phyloP scores from a whole-genome alignment of 2,329 filamentous ascomycete species.

The Epichloe glyceriae region DNA sequence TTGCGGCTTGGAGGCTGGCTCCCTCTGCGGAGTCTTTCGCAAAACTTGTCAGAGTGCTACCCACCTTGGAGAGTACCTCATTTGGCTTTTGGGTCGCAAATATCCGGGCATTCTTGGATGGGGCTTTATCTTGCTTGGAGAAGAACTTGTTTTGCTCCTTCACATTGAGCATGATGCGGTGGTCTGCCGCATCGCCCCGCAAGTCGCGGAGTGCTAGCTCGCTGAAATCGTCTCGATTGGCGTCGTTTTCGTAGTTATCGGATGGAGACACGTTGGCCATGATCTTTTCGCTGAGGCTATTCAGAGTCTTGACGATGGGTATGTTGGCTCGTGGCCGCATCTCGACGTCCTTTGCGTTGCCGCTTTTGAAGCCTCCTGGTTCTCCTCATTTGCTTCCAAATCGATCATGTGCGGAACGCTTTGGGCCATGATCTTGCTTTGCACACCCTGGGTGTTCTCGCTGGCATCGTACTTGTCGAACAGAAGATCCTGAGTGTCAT shows the following conservation, averaged over 20 bases:
- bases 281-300: conserved; percentile 84
- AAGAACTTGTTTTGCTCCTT: conserved; percentile 81
- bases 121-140: conserved; percentile 40
- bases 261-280: conserved; percentile 75
- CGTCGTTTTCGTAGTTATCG: conserved; percentile 52
- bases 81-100: conserved; percentile 59
- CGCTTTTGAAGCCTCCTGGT: conserved; percentile 67
- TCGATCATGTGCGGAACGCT: conserved; percentile 83
- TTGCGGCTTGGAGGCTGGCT: conserved; percentile 47
- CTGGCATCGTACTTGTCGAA: conserved; percentile 77
- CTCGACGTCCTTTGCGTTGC: conserved; percentile 79
- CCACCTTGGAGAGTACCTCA: conserved; percentile 53
- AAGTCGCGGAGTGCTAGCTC: conserved; percentile 71
- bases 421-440: conserved; percentile 42
- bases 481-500: conserved; percentile 61
- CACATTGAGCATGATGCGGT: conserved; percentile 72
- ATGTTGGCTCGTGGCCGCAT: conserved; percentile 77
- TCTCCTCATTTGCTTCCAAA: conserved; percentile 86
- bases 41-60: conserved; percentile 45
- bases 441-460: conserved; percentile 46
- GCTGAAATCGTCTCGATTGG: conserved; percentile 61
- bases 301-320: conserved; percentile 79
- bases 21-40: conserved; percentile 34
- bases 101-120: conserved; percentile 31
- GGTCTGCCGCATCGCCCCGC: conserved; percentile 57